Evolutionary conservation across 75 land plant species (phyloP), one percentile per base, ranked within the genome.

Genomic region (Selaginella moellendorffii): DNA sequence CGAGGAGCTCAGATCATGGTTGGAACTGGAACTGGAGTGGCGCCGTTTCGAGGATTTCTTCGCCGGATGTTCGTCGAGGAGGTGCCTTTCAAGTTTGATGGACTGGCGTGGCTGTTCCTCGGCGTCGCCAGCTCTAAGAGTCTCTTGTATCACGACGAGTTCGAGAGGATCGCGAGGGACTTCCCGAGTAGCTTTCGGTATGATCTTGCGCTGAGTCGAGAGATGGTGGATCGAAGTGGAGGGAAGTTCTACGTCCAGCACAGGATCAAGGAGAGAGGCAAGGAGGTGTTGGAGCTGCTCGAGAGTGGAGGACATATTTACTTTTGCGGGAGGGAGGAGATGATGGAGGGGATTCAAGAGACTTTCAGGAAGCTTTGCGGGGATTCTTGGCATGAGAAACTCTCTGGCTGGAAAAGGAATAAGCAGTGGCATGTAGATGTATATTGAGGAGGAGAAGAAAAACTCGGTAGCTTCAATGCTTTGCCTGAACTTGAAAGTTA

Each of bases 401-500:
- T 88, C 18, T 66, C 84, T 5, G 77, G 78, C 19, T 81, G 87
- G 46, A 91, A 85, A 72, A 91, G 88, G 86, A 91, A 88, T 79
- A 91, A 91, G 69, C 97, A 91, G 67, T 91, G 97, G 97, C 97
- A 91, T 72, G 95, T 91, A 12, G 97, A 91, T 72, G 97, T 91
- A 0, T 91, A 91, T 46, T 91, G n/a, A 36, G 61, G 19, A 19
- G 23, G 22, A 70, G 68, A 23, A n/a, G n/a, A n/a, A n/a, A n/a
- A n/a, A n/a, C n/a, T n/a, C n/a, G n/a, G n/a, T n/a, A n/a, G n/a
- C n/a, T n/a, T n/a, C n/a, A n/a, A n/a, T n/a, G n/a, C n/a, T n/a
- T n/a, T n/a, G n/a, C n/a, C n/a, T n/a, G n/a, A n/a, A n/a, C n/a
- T n/a, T n/a, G n/a, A n/a, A n/a, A n/a, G n/a, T n/a, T n/a, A n/a